Percentiles rank a stretch among this genome's conserved stretches.
Conservation (phyloP, 2,329 filamentous ascomycete species). For the Aspergillus glaucus region DNA sequence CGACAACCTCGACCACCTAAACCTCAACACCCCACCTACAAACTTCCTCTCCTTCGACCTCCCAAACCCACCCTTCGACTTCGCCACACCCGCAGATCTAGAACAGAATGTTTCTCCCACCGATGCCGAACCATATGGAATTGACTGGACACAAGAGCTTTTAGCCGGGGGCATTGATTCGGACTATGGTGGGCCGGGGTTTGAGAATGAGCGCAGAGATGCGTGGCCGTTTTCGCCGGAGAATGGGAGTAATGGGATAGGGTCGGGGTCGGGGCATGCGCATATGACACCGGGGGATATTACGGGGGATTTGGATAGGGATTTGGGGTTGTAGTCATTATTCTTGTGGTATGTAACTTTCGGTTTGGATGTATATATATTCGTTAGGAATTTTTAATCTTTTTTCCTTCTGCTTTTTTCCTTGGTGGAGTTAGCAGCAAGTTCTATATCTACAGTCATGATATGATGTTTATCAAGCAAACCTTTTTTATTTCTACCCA, state of each 20-base stretch:
- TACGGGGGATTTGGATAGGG: slow-evolving; percentile 33
- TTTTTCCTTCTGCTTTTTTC: slow-evolving; percentile 9
- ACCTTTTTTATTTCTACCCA: no score
- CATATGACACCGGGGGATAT: slow-evolving; percentile 12
- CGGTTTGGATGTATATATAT: no score
- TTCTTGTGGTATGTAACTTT: no score
- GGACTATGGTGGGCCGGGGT: slow-evolving; percentile 5
- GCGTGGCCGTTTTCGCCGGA: slow-evolving; percentile 16
- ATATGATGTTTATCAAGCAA: neutral
- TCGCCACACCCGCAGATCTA: slow-evolving; percentile 13
- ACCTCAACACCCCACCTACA: slow-evolving; percentile 2
- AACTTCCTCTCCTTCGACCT: slow-evolving; percentile 13
- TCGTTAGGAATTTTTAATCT: neutral
- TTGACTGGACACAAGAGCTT: slow-evolving; percentile 27
- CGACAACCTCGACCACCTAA: slow-evolving; percentile 12
- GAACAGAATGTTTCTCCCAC: slow-evolving; percentile 7
- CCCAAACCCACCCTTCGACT: slow-evolving; percentile 10
- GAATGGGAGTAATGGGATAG: slow-evolving; percentile 8
- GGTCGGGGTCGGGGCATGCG: slow-evolving; percentile 5
- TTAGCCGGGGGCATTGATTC: slow-evolving; percentile 16
- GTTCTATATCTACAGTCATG: neutral
- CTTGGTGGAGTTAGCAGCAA: neutral
- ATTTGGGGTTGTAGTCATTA: slow-evolving; percentile 24
- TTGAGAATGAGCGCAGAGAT: slow-evolving; percentile 7
- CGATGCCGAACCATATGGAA: slow-evolving; percentile 14